Percentiles rank a stretch among this genome's conserved stretches.
Conservation (phyloP, 1,284 basidiomycete genomes). For the Agroathelia rolfsii region DNA sequence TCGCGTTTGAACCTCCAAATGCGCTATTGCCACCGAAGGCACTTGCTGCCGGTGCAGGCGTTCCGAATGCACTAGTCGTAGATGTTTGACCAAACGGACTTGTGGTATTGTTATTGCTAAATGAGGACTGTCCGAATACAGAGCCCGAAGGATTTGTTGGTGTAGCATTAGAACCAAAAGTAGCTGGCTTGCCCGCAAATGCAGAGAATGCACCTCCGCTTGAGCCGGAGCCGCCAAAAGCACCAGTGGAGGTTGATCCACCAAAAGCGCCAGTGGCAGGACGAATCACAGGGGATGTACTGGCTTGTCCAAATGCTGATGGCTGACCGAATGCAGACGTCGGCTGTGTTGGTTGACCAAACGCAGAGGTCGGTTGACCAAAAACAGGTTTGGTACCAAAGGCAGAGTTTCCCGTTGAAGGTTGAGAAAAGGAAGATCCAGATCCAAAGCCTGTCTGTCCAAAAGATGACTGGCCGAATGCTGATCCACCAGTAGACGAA, state of each 20-base stretch:
- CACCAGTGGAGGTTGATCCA: conserved; percentile 18
- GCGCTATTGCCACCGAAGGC: conserved; percentile 16
- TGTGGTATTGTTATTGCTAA: conserved; percentile 15
- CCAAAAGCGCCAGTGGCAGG: conserved; percentile 25
- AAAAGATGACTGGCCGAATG: conserved; percentile 25
- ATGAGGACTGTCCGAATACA: conserved; percentile 13
- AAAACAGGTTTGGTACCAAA: conserved; percentile 23
- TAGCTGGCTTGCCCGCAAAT: conserved; percentile 2
- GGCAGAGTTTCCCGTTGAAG: conserved; percentile 24
- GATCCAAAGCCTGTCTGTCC: conserved; percentile 23
- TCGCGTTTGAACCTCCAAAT: conserved; percentile 14
- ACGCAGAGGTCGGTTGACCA: conserved; percentile 22
- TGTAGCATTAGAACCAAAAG: conserved; percentile 1
- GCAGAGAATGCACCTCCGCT: conserved; percentile 15
- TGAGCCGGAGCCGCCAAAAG: conserved; percentile 19
- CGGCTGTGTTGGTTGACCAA: no score
- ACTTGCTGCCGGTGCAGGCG: conserved; percentile 11
- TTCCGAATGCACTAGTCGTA: conserved; percentile 20
- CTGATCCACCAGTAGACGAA: conserved; percentile 22
- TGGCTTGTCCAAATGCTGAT: conserved; percentile 25
- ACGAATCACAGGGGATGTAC: conserved; percentile 21
- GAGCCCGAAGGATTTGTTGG: conserved; percentile 5
- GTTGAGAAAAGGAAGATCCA: conserved; percentile 15
- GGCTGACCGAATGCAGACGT: conserved; percentile 25
- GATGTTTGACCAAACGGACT: conserved; percentile 25